phyloP scores from a whole-genome alignment of 805 yeast genomes.

The Zygotorulaspora danielsina region DNA sequence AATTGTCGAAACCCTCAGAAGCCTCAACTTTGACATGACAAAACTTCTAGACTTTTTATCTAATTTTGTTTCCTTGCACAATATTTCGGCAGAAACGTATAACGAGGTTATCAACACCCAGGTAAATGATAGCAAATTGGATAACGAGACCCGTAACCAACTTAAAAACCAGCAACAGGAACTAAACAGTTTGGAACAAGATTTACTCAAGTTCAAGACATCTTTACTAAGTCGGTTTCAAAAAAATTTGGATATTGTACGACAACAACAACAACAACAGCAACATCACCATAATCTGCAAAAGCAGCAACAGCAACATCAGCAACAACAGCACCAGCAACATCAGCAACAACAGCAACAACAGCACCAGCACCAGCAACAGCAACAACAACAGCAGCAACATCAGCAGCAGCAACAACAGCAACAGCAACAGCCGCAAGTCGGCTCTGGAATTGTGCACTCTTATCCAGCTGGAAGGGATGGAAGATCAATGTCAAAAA shows the following conservation, averaged over 20 bases:
- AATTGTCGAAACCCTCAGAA: conserved; percentile 45
- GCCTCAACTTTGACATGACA: conserved; percentile 51
- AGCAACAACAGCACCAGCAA: conserved; percentile 13
- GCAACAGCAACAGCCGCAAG: conserved; percentile 10
- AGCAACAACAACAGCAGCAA: no score
- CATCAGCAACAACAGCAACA: conserved; percentile 14
- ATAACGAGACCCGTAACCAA: conserved; percentile 1
- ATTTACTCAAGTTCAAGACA: conserved; percentile 10
- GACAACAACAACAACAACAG: conserved; percentile 14
- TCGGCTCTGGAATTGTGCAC: background rate
- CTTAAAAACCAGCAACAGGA: conserved; percentile 12
- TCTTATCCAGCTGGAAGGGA: conserved; percentile 5
- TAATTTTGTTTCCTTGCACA: conserved; percentile 17
- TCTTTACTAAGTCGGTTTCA: conserved; percentile 9
- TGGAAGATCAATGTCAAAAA: conserved; percentile 10
- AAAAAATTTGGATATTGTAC: conserved; percentile 8
- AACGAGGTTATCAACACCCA: background rate
- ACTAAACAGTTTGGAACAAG: conserved; percentile 13
- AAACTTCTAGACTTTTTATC: conserved; percentile 47
- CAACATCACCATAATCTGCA: conserved; percentile 2
- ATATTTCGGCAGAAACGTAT: conserved; percentile 3
- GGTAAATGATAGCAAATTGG: conserved; percentile 1
- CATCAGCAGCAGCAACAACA: conserved; percentile 8
- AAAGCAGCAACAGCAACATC: conserved; percentile 9
- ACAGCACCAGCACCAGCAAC: conserved; percentile 2